Base-by-base conservation (phyloP, 2,329 filamentous ascomycete species). In the Hypoxylon sp. region DNA sequence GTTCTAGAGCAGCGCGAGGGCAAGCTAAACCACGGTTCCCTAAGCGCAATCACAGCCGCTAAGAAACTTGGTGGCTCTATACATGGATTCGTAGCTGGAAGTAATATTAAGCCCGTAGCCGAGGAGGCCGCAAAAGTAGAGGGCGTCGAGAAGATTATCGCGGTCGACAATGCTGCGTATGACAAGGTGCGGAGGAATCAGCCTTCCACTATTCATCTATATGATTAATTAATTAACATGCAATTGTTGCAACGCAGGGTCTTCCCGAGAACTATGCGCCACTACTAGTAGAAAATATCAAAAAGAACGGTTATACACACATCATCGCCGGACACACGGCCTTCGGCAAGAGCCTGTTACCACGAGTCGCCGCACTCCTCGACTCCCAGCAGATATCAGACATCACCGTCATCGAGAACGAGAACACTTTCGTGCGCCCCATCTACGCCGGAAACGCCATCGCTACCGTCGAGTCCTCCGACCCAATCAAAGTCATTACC, bases 371-470 rank as follows among this genome's bases (percentile, higher is more conserved):
- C 13, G 94, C 94, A 13, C 78, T 99, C 47, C 80, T 99, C 51
- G 94, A 99, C 71, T 85, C 88, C 25, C 92, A 97, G 75, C 92
- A 96, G 70, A 86, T 99, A 55, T 96, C 92, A 32, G 94, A 99
- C 70, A 89, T 97, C 62, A 97, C 86, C 12, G 80, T 75, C 1
- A 88, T 99, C 68, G 86, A 97, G 73, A 84, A 84, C 72, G 92
- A 96, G 72, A 92, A 93, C 71, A 97, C 91, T 8, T 99, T 99
- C 67, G 88, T 97, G 46, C 89, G 94, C 49, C 93, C 94, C 19
- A 97, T 99, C 68, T 99, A 99, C 72, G 94, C 94, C 50, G 94
- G 94, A 46, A 99, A 99, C 69, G 94, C 93, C 36, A 96, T 99
- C 67, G 84, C 95, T 25, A 99, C 94, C 7, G 92, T 99, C 51